A percentile compares a stretch with the other conserved stretches of the same genome.
Evolutionary conservation across 1,284 basidiomycete species (phyloP).

Genomic region (Butyriboletus appendiculatus): DNA sequence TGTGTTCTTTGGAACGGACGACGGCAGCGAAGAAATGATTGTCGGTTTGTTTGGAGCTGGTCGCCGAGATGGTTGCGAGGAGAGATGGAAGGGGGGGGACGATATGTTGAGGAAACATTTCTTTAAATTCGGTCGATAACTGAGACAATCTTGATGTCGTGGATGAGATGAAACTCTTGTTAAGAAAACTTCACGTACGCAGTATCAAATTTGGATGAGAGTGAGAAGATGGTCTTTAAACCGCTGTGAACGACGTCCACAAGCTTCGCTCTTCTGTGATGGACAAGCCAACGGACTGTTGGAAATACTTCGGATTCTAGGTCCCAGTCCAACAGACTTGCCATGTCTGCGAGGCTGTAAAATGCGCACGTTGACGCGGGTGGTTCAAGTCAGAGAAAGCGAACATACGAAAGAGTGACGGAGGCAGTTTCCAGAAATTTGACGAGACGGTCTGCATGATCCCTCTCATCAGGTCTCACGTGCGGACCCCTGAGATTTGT

Average conservation of each 20-base stretch:
- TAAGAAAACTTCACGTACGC: conserved; percentile 51
- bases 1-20: conserved; percentile 64
- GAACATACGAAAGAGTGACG: conserved; percentile 61
- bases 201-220: conserved; percentile 65
- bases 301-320: conserved; percentile 86
- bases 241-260: conserved; percentile 85
- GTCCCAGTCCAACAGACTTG: conserved; percentile 83
- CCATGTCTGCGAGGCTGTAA: conserved; percentile 81
- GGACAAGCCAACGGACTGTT: conserved; percentile 86
- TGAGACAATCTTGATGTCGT: conserved; percentile 51
- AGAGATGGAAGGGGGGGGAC: conserved; percentile 76
- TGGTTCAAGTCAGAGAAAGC: background rate
- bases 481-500: conserved; percentile 60
- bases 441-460: conserved; percentile 67
- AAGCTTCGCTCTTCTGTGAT: conserved; percentile 87
- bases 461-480: conserved; percentile 62
- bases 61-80: conserved; percentile 70
- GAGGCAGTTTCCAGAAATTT: conserved; percentile 68
- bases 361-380: conserved; percentile 1
- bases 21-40: conserved; percentile 80
- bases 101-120: conserved; percentile 60
- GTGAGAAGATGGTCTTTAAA: conserved; percentile 82
- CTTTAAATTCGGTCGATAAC: conserved; percentile 65
- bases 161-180: background rate
- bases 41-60: conserved; percentile 58